Evolutionary conservation across 2,329 filamentous ascomycete species (phyloP).

Genomic region (Penicillium decumbens): DNA sequence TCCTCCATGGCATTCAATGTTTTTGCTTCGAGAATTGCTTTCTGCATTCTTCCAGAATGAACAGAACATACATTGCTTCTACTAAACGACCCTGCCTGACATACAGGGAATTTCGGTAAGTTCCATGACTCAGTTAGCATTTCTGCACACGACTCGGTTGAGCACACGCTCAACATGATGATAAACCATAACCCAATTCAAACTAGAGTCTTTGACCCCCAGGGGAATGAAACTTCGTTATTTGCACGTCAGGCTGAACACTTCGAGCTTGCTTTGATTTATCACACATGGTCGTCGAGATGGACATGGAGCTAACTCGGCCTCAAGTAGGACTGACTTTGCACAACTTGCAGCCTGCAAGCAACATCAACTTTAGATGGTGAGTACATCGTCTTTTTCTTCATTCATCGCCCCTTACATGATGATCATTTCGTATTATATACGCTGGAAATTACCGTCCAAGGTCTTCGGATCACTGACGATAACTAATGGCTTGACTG

Average conservation of each 20-base stretch:
- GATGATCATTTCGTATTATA: slow-evolving; percentile 57
- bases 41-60: background rate
- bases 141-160: slow-evolving; percentile 10
- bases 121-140: slow-evolving; percentile 6
- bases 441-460: slow-evolving; percentile 97
- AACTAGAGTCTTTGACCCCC: slow-evolving; percentile 98
- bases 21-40: slow-evolving; percentile 12
- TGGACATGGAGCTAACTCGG: slow-evolving; percentile 20
- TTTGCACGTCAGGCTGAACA: slow-evolving; percentile 90
- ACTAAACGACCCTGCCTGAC: slow-evolving; percentile 9
- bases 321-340: slow-evolving; percentile 15
- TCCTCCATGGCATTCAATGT: slow-evolving; percentile 21
- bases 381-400: slow-evolving; percentile 26
- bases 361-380: slow-evolving; percentile 13
- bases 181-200: slow-evolving; percentile 67
- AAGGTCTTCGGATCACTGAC: slow-evolving; percentile 66
- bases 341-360: background rate
- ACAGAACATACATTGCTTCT: background rate
- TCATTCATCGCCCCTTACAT: slow-evolving; percentile 37
- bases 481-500: slow-evolving; percentile 85
- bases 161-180: slow-evolving; percentile 59
- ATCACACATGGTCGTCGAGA: slow-evolving; percentile 10
- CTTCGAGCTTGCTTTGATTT: slow-evolving; percentile 18
- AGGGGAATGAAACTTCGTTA: slow-evolving; percentile 69
- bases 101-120: slow-evolving; percentile 28